phyloP scores from a whole-genome alignment of 208 protist species.

The Herpetomonas samuelpessoai region DNA sequence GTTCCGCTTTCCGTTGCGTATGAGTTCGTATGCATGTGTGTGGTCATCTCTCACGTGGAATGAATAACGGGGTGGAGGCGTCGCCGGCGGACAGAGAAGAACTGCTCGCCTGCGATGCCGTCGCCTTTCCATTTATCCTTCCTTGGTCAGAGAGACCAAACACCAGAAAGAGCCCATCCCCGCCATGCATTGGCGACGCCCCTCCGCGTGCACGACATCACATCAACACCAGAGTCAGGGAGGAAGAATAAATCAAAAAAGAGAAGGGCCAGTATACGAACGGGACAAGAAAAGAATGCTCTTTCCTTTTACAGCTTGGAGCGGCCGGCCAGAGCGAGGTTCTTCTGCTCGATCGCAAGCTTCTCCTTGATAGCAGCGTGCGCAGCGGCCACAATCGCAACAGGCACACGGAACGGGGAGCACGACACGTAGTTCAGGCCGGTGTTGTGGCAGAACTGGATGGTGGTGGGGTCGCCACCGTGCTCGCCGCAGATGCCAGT shows the following conservation, averaged over 20 bases:
- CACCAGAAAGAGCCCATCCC: not conserved
- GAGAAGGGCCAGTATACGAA: too few species aligned
- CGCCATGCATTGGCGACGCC: not conserved
- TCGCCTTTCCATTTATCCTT: too few species aligned
- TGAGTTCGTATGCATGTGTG: too few species aligned
- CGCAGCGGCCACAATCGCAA: slow-evolving; percentile 92
- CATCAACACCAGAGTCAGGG: not conserved
- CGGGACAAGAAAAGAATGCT: too few species aligned
- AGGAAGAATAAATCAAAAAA: slow-evolving; percentile 1
- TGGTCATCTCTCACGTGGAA: too few species aligned
- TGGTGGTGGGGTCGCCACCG: slow-evolving; percentile 91
- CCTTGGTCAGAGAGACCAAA: too few species aligned
- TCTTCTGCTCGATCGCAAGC: slow-evolving; percentile 26
- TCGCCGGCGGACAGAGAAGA: too few species aligned
- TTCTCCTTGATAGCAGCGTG: slow-evolving; percentile 91
- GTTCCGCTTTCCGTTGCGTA: too few species aligned
- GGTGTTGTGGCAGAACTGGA: slow-evolving; percentile 91
- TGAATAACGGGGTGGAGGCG: too few species aligned
- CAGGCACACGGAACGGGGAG: slow-evolving; percentile 95
- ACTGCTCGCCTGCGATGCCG: too few species aligned
- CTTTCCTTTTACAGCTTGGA: slow-evolving; percentile 56
- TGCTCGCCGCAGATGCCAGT: slow-evolving; percentile 96
- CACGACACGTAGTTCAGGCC: slow-evolving; percentile 95
- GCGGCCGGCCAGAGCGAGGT: slow-evolving; percentile 29
- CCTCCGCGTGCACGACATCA: not conserved